Evolutionary conservation across 129 eudicot genomes (phyloP).

Genomic region (Flaveria bidentis): DNA sequence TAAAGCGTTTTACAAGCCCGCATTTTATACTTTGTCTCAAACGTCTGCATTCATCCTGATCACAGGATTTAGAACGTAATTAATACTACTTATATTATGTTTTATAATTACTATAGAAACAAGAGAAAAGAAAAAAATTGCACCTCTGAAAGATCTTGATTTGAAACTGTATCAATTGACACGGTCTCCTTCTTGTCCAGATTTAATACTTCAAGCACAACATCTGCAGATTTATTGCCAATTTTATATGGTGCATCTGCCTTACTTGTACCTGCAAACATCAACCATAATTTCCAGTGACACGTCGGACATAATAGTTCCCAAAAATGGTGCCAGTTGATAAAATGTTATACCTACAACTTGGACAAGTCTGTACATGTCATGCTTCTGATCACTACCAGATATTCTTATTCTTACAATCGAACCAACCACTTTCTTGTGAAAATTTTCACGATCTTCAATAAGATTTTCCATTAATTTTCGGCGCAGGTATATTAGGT

Average conservation of each 20-base stretch:
- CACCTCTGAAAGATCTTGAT: slow-evolving; percentile 84
- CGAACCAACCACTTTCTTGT: slow-evolving; percentile 70
- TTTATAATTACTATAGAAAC: slow-evolving; percentile 7
- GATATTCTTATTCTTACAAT: slow-evolving; percentile 76
- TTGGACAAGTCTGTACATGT: slow-evolving; percentile 72
- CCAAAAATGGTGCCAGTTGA: background rate
- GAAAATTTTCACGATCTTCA: slow-evolving; percentile 53
- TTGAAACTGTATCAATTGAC: slow-evolving; percentile 62
- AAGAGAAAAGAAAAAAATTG: background rate
- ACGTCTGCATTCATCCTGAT: slow-evolving; percentile 88
- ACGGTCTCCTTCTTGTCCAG: slow-evolving; percentile 75
- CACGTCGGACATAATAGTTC: slow-evolving; percentile 2
- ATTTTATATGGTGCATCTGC: slow-evolving; percentile 57
- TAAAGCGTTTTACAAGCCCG: slow-evolving; percentile 75
- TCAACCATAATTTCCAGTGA: slow-evolving; percentile 18
- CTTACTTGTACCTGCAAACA: slow-evolving; percentile 62
- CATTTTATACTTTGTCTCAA: slow-evolving; percentile 77
- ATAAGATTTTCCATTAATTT: slow-evolving; percentile 65
- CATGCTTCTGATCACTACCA: slow-evolving; percentile 71
- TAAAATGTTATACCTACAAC: slow-evolving; percentile 61
- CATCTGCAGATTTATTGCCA: slow-evolving; percentile 53
- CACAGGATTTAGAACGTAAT: slow-evolving; percentile 9
- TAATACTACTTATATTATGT: background rate
- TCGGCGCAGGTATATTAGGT: slow-evolving; percentile 71
- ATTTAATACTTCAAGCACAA: slow-evolving; percentile 77